Percentiles rank a stretch among this genome's conserved stretches.
phyloP scores from a whole-genome alignment of 192 early-diverging fungal genomes.

The Backusella morwellensis region DNA sequence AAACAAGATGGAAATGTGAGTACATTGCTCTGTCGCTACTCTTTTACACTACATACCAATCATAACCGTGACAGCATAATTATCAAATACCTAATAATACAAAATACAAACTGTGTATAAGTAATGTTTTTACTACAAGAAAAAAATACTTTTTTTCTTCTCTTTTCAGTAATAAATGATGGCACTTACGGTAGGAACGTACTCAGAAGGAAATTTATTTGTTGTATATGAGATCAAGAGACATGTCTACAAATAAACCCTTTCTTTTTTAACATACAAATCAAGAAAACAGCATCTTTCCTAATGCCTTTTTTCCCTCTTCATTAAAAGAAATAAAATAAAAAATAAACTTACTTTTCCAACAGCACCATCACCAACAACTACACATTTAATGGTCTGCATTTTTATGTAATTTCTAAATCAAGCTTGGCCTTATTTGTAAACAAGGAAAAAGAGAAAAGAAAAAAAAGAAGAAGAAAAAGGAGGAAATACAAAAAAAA shows the following conservation, averaged over 20 bases:
- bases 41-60: slow-evolving; percentile 58
- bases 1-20: background rate
- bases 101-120: background rate
- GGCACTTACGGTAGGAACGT: slow-evolving; percentile 87
- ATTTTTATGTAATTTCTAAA: slow-evolving; percentile 33
- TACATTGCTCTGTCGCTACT: background rate
- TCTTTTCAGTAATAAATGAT: background rate
- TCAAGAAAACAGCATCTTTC: background rate
- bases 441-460: background rate
- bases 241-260: slow-evolving; percentile 68
- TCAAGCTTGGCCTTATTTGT: background rate
- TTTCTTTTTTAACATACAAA: background rate
- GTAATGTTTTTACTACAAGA: background rate
- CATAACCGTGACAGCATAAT: slow-evolving; percentile 99
- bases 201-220: slow-evolving; percentile 95
- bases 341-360: slow-evolving; percentile 55
- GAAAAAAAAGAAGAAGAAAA: background rate
- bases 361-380: slow-evolving; percentile 77
- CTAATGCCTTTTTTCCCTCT: background rate
- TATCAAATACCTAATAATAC: slow-evolving; percentile 81
- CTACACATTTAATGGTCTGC: slow-evolving; percentile 85
- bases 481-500: slow-evolving; percentile 2
- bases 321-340: background rate
- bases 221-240: slow-evolving; percentile 95
- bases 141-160: background rate